Conservation (phyloP, 176 grass and related monocot genomes). For the Ensete ventricosum region DNA sequence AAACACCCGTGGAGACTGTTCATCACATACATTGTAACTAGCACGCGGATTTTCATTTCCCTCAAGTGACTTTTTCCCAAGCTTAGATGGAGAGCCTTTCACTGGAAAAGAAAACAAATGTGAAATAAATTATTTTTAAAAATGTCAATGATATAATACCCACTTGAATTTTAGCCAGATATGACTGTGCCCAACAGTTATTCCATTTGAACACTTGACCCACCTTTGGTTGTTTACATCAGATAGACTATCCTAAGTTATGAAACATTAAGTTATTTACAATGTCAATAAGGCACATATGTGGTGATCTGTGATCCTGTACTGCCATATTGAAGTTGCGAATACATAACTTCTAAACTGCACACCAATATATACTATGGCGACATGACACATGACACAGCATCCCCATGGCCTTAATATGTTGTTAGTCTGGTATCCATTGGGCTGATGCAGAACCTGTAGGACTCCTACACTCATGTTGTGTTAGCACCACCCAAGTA, state of each 20-base stretch:
- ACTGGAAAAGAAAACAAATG: slow-evolving; percentile 39
- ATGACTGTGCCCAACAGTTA: not conserved
- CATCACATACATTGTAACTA: slow-evolving; percentile 50
- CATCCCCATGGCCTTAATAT: too few relatives aligned
- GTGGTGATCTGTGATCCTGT: not conserved
- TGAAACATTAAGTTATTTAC: not conserved
- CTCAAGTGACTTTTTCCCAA: slow-evolving; percentile 41
- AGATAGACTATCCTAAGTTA: not conserved
- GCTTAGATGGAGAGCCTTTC: slow-evolving; percentile 39
- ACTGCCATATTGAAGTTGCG: not conserved
- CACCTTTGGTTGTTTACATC: not conserved
- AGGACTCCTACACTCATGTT: too few relatives aligned
- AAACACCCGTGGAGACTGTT: slow-evolving; percentile 38
- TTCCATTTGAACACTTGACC: not conserved
- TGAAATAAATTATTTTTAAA: slow-evolving; percentile 2
- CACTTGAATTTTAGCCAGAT: not conserved
- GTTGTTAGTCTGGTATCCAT: too few relatives aligned
- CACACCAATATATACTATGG: too few relatives aligned
- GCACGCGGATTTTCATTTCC: slow-evolving; percentile 81
- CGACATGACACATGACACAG: too few relatives aligned
- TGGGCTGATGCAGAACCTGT: too few relatives aligned
- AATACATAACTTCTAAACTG: too few relatives aligned
- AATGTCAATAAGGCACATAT: not conserved
- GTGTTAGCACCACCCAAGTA: too few relatives aligned
- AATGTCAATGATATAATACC: not conserved